Conservation (phyloP, 2,329 filamentous ascomycete species). For the Alternaria postmessia region DNA sequence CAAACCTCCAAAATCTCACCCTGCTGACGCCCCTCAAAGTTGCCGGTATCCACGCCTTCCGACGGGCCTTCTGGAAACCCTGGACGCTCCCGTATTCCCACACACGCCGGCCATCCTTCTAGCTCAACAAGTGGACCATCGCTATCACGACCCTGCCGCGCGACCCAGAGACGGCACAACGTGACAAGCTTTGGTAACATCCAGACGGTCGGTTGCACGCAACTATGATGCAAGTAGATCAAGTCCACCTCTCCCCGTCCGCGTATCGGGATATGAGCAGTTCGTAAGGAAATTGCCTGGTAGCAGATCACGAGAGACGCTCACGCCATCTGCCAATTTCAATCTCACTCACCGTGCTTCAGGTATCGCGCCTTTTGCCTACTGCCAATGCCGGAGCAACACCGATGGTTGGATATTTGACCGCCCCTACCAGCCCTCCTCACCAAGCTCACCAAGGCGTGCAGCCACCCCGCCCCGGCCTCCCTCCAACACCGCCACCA, state of each 20-base stretch:
- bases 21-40: background rate
- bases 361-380: background rate
- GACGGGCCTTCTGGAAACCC: constrained; percentile 6
- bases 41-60: background rate
- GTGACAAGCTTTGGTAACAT: constrained; percentile 28
- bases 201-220: constrained; percentile 16
- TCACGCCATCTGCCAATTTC: constrained; percentile 8
- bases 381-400: background rate
- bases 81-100: constrained; percentile 14
- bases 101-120: constrained; percentile 6
- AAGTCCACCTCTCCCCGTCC: background rate
- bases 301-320: background rate
- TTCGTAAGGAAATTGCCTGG: constrained; percentile 19
- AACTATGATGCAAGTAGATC: constrained; percentile 9
- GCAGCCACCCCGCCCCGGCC: background rate
- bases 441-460: background rate
- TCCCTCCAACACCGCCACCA: background rate
- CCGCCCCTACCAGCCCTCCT: background rate
- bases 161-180: constrained; percentile 2
- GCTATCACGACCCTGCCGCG: constrained; percentile 6
- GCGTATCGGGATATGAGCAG: background rate
- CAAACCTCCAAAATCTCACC: background rate
- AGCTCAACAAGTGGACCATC: background rate
- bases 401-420: constrained; percentile 1
- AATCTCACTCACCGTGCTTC: background rate